A percentile compares a stretch with the other conserved stretches of the same genome.
phyloP scores from a whole-genome alignment of 345 rosid genomes.

The Populus davidiana region DNA sequence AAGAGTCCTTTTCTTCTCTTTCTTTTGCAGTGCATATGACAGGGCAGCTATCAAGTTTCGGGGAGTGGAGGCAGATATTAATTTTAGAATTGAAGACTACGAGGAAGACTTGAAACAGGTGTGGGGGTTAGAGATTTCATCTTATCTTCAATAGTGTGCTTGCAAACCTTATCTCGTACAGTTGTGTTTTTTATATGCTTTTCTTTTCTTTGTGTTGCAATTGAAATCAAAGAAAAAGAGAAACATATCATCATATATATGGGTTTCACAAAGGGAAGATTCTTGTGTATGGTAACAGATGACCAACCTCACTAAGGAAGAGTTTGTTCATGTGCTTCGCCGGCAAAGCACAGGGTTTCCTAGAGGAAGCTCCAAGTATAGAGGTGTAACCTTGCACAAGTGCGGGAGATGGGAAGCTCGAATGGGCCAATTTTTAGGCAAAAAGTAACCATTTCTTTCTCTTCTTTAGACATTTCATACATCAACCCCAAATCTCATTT shows the following conservation, averaged over 20 bases:
- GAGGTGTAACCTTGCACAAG: conserved; percentile 97
- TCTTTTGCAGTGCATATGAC: conserved; percentile 75
- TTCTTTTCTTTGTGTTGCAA: conserved; percentile 12
- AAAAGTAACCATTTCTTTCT: conserved; percentile 50
- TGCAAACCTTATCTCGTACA: conserved; percentile 33
- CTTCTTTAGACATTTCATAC: background rate
- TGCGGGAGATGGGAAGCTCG: conserved; percentile 99
- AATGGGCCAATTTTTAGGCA: conserved; percentile 91
- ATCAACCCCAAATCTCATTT: background rate
- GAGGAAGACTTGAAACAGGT: conserved; percentile 93
- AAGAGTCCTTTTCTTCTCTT: background rate
- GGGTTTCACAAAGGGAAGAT: conserved; percentile 18
- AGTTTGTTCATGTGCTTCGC: conserved; percentile 89
- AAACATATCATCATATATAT: background rate
- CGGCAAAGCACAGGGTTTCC: conserved; percentile 97
- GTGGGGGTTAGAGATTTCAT: conserved; percentile 3
- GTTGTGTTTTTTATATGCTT: conserved; percentile 11
- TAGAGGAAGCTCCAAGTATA: conserved; percentile 91
- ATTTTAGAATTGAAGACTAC: conserved; percentile 78
- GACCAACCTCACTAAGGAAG: conserved; percentile 83
- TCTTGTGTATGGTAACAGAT: conserved; percentile 49
- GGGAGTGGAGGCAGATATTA: conserved; percentile 92
- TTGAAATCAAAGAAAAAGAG: background rate
- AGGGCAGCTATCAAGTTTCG: conserved; percentile 96
- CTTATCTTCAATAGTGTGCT: conserved; percentile 41